Evolutionary conservation across 2,329 filamentous ascomycete species (phyloP).

Genomic region (Sarocladiaceae sp.): DNA sequence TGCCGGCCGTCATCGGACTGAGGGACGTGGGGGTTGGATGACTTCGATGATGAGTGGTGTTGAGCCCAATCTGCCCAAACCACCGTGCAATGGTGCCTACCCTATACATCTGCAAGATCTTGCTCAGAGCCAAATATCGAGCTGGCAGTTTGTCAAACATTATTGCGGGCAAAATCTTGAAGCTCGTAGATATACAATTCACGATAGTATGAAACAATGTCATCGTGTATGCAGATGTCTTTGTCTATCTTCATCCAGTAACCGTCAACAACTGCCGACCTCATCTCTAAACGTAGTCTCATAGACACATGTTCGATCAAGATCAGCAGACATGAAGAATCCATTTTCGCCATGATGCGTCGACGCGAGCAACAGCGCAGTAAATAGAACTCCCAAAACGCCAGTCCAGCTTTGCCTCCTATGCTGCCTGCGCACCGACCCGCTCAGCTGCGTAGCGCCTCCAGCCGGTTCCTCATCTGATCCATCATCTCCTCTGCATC

Average conservation of each 20-base stretch:
- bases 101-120: no score
- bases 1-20: slow-evolving; percentile 8
- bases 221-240: no score
- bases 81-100: not conserved
- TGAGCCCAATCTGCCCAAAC: no score
- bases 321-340: not conserved
- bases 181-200: no score
- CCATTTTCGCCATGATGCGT: slow-evolving; percentile 5
- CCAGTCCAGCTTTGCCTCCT: not conserved
- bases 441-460: slow-evolving; percentile 53
- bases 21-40: slow-evolving; percentile 2
- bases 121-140: no score
- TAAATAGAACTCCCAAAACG: not conserved
- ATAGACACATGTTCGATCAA: no score
- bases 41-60: not conserved
- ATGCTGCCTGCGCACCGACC: not conserved
- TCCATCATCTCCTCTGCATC: slow-evolving; percentile 86
- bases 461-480: slow-evolving; percentile 86
- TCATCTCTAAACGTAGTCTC: no score
- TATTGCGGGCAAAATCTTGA: no score
- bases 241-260: no score
- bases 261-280: no score
- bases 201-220: no score
- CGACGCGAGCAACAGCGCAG: not conserved
- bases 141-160: no score